These are phyloP conservation scores for Asterochloris erici DNA, from an alignment of 139 green algal species.

Conservation along the genomic window DNA sequence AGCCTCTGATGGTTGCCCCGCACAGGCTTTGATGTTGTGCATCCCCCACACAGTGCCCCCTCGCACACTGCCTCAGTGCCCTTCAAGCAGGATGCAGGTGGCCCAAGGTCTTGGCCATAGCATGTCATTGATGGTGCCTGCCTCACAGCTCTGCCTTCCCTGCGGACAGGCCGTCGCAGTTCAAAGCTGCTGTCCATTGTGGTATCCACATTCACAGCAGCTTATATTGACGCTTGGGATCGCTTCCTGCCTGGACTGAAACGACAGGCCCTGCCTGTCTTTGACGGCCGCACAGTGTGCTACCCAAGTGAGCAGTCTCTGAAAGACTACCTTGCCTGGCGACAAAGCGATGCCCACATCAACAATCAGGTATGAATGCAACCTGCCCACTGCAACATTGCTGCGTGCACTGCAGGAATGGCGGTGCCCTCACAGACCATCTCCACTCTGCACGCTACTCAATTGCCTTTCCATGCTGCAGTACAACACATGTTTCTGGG, in stretches of 20 bases:
- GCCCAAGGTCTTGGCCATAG: background rate
- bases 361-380: constrained; percentile 79
- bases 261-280: constrained; percentile 70
- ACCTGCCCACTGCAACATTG: background rate
- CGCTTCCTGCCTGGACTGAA: constrained; percentile 42
- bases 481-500: constrained; percentile 97
- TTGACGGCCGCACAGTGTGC: constrained; percentile 85
- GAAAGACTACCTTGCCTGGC: constrained; percentile 90
- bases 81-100: too few relatives aligned
- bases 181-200: constrained; percentile 87
- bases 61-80: too few relatives aligned
- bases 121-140: background rate
- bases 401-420: too few relatives aligned
- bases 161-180: constrained; percentile 48
- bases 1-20: background rate
- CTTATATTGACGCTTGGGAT: constrained; percentile 79
- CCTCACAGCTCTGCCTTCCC: background rate
- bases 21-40: background rate
- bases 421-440: too few relatives aligned
- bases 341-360: constrained; percentile 92
- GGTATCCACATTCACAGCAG: constrained; percentile 78
- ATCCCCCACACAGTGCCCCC: background rate
- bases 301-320: constrained; percentile 73
- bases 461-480: constrained; percentile 32
- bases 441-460: background rate